A percentile compares a stretch with the other conserved stretches of the same genome.
Conservation (phyloP, 495 filamentous ascomycete genomes). For the Neurospora tetraspora region DNA sequence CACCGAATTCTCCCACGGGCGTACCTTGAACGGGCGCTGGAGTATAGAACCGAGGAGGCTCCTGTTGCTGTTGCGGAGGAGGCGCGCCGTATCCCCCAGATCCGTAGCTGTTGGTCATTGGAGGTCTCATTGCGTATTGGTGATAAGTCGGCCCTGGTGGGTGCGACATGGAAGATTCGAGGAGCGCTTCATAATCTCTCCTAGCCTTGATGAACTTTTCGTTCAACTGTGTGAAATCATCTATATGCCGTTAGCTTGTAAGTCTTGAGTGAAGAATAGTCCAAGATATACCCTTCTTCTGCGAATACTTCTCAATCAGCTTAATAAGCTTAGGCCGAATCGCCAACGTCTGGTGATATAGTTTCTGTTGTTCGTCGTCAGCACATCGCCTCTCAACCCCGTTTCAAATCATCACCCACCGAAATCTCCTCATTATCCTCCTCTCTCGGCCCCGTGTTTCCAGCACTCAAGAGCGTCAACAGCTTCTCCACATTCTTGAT, state of each 20-base stretch:
- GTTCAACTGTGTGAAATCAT: conserved; percentile 96
- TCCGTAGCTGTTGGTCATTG: conserved; percentile 54
- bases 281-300: conserved; percentile 74
- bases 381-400: neutral
- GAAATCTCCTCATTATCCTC: conserved; percentile 92
- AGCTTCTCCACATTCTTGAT: conserved; percentile 99
- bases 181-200: conserved; percentile 87
- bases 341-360: conserved; percentile 88
- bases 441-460: conserved; percentile 73
- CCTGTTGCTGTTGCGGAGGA: conserved; percentile 44
- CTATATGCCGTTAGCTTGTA: conserved; percentile 34
- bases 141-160: conserved; percentile 55
- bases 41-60: conserved; percentile 63
- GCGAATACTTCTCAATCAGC: conserved; percentile 96
- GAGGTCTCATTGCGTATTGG: conserved; percentile 57
- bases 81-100: conserved; percentile 33
- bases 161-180: conserved; percentile 93
- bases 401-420: conserved; percentile 27
- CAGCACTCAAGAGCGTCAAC: conserved; percentile 87
- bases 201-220: conserved; percentile 99
- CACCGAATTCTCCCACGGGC: conserved; percentile 18
- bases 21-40: conserved; percentile 40
- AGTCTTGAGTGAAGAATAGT: neutral
- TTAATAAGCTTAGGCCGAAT: conserved; percentile 97
- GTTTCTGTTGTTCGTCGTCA: conserved; percentile 38